Percentiles rank a stretch among this genome's conserved stretches.
These are phyloP conservation scores for Viola odorata DNA, from an alignment of 345 rosid genomes.

Conservation along the genomic window DNA sequence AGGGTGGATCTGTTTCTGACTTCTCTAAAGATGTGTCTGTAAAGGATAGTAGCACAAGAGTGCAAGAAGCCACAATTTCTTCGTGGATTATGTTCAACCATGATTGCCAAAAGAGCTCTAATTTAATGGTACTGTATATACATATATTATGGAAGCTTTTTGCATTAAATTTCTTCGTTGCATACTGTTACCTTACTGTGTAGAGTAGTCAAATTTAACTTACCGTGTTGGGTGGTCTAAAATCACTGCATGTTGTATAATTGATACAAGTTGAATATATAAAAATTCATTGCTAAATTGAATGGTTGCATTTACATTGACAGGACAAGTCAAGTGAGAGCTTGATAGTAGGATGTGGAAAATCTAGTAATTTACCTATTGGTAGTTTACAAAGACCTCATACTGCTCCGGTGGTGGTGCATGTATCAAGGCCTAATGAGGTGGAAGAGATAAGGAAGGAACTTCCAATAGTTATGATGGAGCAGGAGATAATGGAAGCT, in stretches of 20 bases:
- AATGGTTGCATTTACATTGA: not conserved
- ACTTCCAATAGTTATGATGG: slow-evolving; percentile 97
- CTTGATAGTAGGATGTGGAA: slow-evolving; percentile 12
- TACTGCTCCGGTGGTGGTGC: slow-evolving; percentile 51
- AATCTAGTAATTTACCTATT: slow-evolving; percentile 16
- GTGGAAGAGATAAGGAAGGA: slow-evolving; percentile 67
- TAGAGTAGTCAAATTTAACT: no score
- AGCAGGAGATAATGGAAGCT: slow-evolving; percentile 97
- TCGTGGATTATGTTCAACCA: not conserved
- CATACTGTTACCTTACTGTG: no score
- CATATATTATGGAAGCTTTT: not conserved
- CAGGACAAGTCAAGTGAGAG: slow-evolving; percentile 32
- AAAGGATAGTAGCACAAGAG: slow-evolving; percentile 5
- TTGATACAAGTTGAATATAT: no score
- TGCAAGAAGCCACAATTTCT: slow-evolving; percentile 13
- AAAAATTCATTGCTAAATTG: no score
- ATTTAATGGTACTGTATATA: slow-evolving; percentile 32
- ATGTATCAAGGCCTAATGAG: slow-evolving; percentile 64
- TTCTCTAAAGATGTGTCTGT: slow-evolving; percentile 23
- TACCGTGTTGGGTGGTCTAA: no score
- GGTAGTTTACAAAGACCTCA: slow-evolving; percentile 29
- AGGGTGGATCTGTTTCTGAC: slow-evolving; percentile 16
- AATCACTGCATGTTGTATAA: no score
- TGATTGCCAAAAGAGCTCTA: slow-evolving; percentile 18
- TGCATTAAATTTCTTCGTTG: no score